Percentiles rank a stretch among this genome's conserved stretches.
phyloP scores from a whole-genome alignment of 805 yeast species.

The Yueomyces sinensis region DNA sequence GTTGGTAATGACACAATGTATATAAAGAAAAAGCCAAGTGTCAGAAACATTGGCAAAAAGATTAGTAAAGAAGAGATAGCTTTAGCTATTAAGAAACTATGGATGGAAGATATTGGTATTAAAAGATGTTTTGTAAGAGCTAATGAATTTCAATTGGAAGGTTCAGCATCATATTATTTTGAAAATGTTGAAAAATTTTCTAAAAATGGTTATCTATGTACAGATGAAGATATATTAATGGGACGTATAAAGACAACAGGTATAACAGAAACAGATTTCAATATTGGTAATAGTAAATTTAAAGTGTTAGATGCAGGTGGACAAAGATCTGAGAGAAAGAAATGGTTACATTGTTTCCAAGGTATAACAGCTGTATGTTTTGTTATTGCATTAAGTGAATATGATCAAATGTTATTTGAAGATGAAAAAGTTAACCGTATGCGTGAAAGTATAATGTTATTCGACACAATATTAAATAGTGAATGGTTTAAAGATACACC shows the following conservation, averaged over 20 bases:
- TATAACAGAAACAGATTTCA: slow-evolving; percentile 74
- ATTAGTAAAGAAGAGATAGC: slow-evolving; percentile 45
- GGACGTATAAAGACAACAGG: slow-evolving; percentile 96
- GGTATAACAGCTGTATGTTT: slow-evolving; percentile 79
- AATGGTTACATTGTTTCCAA: slow-evolving; percentile 93
- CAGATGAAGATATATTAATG: slow-evolving; percentile 71
- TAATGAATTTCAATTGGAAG: slow-evolving; percentile 75
- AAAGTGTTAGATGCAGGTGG: slow-evolving; percentile 94
- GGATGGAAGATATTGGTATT: slow-evolving; percentile 63
- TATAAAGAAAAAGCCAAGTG: slow-evolving; percentile 6
- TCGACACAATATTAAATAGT: slow-evolving; percentile 73
- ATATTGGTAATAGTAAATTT: slow-evolving; percentile 50
- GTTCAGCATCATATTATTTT: slow-evolving; percentile 71
- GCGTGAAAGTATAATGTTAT: slow-evolving; percentile 78
- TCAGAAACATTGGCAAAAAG: slow-evolving; percentile 2
- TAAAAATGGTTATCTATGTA: slow-evolving; percentile 49
- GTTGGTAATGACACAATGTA: slow-evolving; percentile 15
- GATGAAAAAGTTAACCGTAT: slow-evolving; percentile 81
- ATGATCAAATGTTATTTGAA: slow-evolving; percentile 83
- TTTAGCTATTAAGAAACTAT: slow-evolving; percentile 49
- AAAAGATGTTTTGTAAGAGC: slow-evolving; percentile 42
- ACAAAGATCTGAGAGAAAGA: slow-evolving; percentile 78
- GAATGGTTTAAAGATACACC: slow-evolving; percentile 79
- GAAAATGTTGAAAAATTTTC: slow-evolving; percentile 57
- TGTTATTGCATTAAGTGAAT: slow-evolving; percentile 83